A percentile compares a stretch with the other conserved stretches of the same genome.
Evolutionary conservation across 2,329 filamentous ascomycete species (phyloP).

Genomic region (Beauveria rudraprayagi): DNA sequence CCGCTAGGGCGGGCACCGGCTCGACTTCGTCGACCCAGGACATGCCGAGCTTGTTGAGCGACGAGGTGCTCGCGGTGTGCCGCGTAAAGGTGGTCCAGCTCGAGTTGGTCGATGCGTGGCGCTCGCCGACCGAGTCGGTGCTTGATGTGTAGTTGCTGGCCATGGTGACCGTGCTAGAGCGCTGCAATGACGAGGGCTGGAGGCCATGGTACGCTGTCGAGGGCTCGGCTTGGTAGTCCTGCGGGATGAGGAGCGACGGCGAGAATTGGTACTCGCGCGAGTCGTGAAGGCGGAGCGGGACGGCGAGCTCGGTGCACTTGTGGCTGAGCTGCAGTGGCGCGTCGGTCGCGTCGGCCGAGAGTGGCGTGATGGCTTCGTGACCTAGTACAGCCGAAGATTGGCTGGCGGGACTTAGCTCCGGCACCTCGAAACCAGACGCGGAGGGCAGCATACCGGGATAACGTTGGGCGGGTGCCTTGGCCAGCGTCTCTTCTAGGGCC

Average conservation of each 20-base stretch:
- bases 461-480: slow-evolving; percentile 15
- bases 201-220: slow-evolving; percentile 13
- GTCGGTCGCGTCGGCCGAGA: slow-evolving; percentile 24
- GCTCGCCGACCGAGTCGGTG: slow-evolving; percentile 39
- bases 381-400: slow-evolving; percentile 32
- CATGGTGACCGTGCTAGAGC: slow-evolving; percentile 48
- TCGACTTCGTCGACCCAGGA: slow-evolving; percentile 26
- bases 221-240: slow-evolving; percentile 46
- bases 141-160: slow-evolving; percentile 37
- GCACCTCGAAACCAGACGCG: slow-evolving; percentile 31
- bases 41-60: slow-evolving; percentile 28
- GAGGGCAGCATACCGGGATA: slow-evolving; percentile 24
- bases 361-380: slow-evolving; percentile 39
- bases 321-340: slow-evolving; percentile 24
- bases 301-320: slow-evolving; percentile 36
- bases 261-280: slow-evolving; percentile 52
- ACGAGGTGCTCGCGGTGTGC: slow-evolving; percentile 45
- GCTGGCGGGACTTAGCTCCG: slow-evolving; percentile 42
- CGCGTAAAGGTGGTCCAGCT: slow-evolving; percentile 46
- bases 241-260: slow-evolving; percentile 53
- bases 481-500: slow-evolving; percentile 19
- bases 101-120: slow-evolving; percentile 46
- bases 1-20: slow-evolving; percentile 16
- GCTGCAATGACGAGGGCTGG: slow-evolving; percentile 29
- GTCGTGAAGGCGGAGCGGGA: slow-evolving; percentile 49